Evolutionary conservation across 495 filamentous ascomycete genomes (phyloP).

Genomic region (Penicillium lagena): DNA sequence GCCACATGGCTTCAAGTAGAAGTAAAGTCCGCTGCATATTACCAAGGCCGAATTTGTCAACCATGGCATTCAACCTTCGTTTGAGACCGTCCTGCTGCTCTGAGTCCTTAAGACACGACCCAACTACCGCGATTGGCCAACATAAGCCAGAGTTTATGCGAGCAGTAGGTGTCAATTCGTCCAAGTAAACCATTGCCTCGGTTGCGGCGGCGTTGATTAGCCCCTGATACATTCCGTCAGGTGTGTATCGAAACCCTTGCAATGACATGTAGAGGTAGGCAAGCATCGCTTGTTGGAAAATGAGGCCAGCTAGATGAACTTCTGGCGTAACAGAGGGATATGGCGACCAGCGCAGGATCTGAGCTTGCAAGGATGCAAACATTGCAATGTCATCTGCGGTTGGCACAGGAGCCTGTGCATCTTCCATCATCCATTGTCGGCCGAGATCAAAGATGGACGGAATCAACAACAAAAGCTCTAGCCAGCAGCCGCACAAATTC

Average conservation of each 20-base stretch:
- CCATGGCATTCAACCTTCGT: conserved; percentile 18
- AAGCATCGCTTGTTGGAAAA: conserved; percentile 32
- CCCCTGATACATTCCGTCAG: conserved; percentile 26
- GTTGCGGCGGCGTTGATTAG: conserved; percentile 21
- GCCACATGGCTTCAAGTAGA: conserved; percentile 32
- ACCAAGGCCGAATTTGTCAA: conserved; percentile 24
- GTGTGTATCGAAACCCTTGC: conserved; percentile 16
- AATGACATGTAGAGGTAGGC: conserved; percentile 31
- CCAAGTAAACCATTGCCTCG: conserved; percentile 25
- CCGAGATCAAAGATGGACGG: conserved; percentile 35
- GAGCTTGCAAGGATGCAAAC: conserved; percentile 31
- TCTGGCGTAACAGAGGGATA: conserved; percentile 24
- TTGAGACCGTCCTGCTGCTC: conserved; percentile 19
- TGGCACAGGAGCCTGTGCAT: conserved; percentile 11
- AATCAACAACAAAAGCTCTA: conserved; percentile 28
- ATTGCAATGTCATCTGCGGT: conserved; percentile 33
- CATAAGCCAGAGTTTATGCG: conserved; percentile 33
- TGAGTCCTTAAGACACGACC: conserved; percentile 18
- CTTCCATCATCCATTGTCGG: conserved; percentile 30
- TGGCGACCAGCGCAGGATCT: conserved; percentile 28
- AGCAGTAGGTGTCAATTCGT: conserved; percentile 17
- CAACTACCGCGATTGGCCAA: conserved; percentile 33
- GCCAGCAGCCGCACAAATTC: conserved; percentile 32
- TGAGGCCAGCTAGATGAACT: conserved; percentile 26
- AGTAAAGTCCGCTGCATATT: conserved; percentile 31